phyloP scores from a whole-genome alignment of 2,329 filamentous ascomycete genomes.

The Monascus ruber region DNA sequence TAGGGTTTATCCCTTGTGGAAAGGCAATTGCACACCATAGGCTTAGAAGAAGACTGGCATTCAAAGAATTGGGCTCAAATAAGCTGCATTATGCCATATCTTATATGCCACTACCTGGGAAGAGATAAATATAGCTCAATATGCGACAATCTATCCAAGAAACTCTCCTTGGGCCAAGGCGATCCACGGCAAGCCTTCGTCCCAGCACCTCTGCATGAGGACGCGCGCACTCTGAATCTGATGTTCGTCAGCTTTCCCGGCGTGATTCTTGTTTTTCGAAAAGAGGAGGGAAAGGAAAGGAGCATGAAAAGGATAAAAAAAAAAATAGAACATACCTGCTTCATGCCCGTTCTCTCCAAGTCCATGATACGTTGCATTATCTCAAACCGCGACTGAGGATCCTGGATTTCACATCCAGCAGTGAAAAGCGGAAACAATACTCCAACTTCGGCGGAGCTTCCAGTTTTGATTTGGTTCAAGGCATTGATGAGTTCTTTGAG shows the following conservation, averaged over 20 bases:
- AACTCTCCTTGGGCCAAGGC: slow-evolving; percentile 29
- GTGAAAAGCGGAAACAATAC: slow-evolving; percentile 73
- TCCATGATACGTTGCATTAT: slow-evolving; percentile 55
- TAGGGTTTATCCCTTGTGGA: too few relatives aligned
- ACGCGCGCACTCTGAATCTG: slow-evolving; percentile 31
- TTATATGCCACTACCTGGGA: too few relatives aligned
- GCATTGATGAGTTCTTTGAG: slow-evolving; percentile 53
- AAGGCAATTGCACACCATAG: too few relatives aligned
- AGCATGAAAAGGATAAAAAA: not conserved
- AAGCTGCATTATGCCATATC: too few relatives aligned
- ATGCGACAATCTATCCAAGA: slow-evolving; percentile 17
- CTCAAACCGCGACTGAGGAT: slow-evolving; percentile 43
- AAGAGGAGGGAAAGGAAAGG: not conserved
- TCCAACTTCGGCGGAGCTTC: slow-evolving; percentile 62
- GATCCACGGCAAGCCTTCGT: slow-evolving; percentile 26
- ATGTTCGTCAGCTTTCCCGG: not conserved
- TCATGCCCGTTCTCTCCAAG: slow-evolving; percentile 64
- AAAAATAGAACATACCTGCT: slow-evolving; percentile 45
- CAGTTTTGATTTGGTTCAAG: slow-evolving; percentile 50
- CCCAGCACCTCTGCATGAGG: slow-evolving; percentile 31
- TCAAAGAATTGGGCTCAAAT: too few relatives aligned
- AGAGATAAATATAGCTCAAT: not conserved
- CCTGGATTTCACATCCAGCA: slow-evolving; percentile 61
- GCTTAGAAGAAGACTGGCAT: too few relatives aligned
- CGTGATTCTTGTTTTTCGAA: not conserved